phyloP scores from a whole-genome alignment of 495 filamentous ascomycete species.

The Podospora pseudopauciseta region DNA sequence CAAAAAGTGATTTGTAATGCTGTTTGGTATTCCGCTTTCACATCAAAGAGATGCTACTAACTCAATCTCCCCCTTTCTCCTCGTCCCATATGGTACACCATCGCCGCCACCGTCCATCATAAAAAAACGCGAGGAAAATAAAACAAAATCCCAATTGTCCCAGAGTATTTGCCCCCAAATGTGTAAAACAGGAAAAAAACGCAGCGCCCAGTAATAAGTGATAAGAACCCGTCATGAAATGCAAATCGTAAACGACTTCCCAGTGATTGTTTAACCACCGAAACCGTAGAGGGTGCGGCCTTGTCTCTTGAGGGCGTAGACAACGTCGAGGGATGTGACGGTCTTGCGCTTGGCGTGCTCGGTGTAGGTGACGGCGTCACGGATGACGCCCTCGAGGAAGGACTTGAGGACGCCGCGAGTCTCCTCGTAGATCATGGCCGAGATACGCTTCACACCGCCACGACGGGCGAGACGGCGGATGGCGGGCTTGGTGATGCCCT shows the following conservation, averaged over 20 bases:
- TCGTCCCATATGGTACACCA: not conserved
- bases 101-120: not conserved
- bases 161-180: constrained; percentile 1
- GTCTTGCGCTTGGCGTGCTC: constrained; percentile 98
- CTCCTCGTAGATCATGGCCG: constrained; percentile 99
- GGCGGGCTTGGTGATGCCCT: constrained; percentile 99
- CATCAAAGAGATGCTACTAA: not conserved
- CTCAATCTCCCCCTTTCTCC: not conserved
- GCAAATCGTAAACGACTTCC: not conserved
- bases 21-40: not conserved
- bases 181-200: not conserved
- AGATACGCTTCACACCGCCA: constrained; percentile 99
- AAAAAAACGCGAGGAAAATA: not conserved
- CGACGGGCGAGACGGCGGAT: constrained; percentile 99
- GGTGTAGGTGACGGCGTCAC: constrained; percentile 97
- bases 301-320: constrained; percentile 91
- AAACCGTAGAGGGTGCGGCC: constrained; percentile 96
- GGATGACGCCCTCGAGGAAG: constrained; percentile 99
- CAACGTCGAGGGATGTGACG: constrained; percentile 89
- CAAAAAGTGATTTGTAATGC: not conserved
- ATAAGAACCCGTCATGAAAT: not conserved
- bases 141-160: not conserved
- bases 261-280: constrained; percentile 66
- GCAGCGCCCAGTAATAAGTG: not conserved
- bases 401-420: constrained; percentile 99